Conservation (phyloP, 2,329 filamentous ascomycete species). For the Ambrosiella cleistominuta region DNA sequence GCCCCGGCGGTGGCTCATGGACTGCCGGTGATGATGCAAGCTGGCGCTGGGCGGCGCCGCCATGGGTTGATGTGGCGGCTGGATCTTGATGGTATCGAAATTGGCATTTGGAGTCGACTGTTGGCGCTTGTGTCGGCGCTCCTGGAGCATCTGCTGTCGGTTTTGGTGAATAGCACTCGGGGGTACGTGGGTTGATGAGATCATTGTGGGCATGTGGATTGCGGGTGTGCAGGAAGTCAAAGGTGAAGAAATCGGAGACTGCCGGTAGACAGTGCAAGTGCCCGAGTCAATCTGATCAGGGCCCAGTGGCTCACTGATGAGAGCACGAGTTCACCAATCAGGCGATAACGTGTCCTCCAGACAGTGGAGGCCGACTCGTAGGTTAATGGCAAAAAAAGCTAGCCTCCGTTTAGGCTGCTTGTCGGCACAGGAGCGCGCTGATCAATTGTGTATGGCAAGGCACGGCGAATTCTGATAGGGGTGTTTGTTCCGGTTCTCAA, state of each 20-base stretch:
- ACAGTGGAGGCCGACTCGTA: not conserved
- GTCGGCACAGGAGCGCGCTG: not conserved
- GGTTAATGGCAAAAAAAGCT: not conserved
- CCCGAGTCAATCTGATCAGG: not conserved
- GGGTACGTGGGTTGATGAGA: slow-evolving; percentile 8
- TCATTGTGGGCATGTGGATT: not conserved
- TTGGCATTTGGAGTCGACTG: slow-evolving; percentile 59
- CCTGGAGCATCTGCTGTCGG: slow-evolving; percentile 17
- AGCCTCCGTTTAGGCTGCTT: not conserved
- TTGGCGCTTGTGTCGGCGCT: slow-evolving; percentile 56
- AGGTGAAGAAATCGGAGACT: not conserved
- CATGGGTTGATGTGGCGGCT: slow-evolving; percentile 23
- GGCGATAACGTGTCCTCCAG: not conserved
- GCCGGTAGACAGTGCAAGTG: not conserved
- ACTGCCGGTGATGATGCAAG: slow-evolving; percentile 7
- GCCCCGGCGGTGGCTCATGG: slow-evolving; percentile 53
- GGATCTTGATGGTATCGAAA: slow-evolving; percentile 56
- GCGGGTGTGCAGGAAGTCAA: not conserved
- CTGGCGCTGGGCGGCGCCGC: slow-evolving; percentile 4
- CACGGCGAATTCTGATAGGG: not conserved
- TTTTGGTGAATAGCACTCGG: slow-evolving; percentile 11
- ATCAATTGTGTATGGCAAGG: not conserved
- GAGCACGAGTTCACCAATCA: not conserved
- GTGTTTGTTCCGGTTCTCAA: not conserved
- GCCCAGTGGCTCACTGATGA: not conserved